These are phyloP conservation scores for Alopecurus myosuroides DNA, from an alignment of 176 grass and related monocot species.

Conservation along the genomic window DNA sequence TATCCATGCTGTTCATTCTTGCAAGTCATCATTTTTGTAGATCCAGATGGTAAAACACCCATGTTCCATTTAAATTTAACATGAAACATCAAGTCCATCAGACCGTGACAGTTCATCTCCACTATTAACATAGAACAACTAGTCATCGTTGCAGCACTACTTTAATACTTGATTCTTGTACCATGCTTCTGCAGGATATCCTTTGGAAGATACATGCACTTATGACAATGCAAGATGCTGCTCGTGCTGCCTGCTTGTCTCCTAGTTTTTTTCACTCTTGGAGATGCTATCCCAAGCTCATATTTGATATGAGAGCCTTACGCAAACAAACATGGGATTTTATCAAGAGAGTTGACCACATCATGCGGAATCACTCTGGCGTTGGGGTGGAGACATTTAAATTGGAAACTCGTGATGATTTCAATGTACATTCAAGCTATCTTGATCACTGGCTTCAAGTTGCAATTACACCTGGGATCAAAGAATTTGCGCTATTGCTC, in stretches of 20 bases:
- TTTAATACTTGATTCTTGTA: not conserved
- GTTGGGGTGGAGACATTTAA: constrained; percentile 6
- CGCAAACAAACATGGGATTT: not conserved
- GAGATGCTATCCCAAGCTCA: constrained; percentile 13
- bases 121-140: not conserved
- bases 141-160: not conserved
- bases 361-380: not conserved
- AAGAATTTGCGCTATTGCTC: not conserved
- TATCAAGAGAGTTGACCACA: constrained; percentile 18
- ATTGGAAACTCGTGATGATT: not conserved
- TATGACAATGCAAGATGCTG: constrained; percentile 12
- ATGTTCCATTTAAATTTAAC: not conserved
- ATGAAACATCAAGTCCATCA: not conserved
- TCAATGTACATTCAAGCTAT: not conserved
- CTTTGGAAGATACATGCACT: constrained; percentile 8
- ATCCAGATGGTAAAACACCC: not conserved
- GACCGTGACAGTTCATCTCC: not conserved
- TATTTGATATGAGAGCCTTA: not conserved
- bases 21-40: not conserved
- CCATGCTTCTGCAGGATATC: constrained; percentile 16
- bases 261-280: not conserved
- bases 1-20: not conserved
- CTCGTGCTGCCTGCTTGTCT: constrained; percentile 7
- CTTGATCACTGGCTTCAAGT: constrained; percentile 14
- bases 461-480: not conserved